Conservation (phyloP, 2,329 filamentous ascomycete species). For the Fusarium euwallaceae region DNA sequence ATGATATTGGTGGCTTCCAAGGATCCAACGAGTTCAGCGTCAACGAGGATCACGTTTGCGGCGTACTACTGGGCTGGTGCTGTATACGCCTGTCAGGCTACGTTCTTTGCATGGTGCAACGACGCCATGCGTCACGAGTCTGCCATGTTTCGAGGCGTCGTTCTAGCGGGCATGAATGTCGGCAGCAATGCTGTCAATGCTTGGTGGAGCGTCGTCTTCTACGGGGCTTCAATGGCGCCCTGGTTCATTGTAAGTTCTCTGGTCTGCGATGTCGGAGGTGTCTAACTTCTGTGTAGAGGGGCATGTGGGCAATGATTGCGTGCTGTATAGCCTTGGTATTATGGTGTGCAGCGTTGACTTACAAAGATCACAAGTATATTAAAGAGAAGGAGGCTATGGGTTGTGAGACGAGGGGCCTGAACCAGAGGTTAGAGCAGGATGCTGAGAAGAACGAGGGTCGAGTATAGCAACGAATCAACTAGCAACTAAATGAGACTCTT, state of each 20-base stretch:
- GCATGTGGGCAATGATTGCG: conserved; percentile 82
- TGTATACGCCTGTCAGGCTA: conserved; percentile 80
- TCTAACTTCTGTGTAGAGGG: conserved; percentile 50
- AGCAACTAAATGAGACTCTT: neutral
- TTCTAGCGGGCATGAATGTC: conserved; percentile 79
- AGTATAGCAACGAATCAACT: neutral
- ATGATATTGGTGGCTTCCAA: conserved; percentile 70
- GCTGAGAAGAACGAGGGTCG: neutral
- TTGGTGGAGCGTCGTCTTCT: conserved; percentile 81
- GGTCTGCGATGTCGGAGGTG: accelerated
- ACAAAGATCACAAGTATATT: conserved; percentile 37
- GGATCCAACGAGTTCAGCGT: conserved; percentile 52
- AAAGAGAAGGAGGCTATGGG: neutral
- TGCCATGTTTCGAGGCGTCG: conserved; percentile 72
- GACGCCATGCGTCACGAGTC: conserved; percentile 76
- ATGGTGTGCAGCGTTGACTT: conserved; percentile 70
- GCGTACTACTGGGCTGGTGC: conserved; percentile 79
- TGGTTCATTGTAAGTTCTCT: conserved; percentile 68
- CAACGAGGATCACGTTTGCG: conserved; percentile 69
- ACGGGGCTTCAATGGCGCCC: conserved; percentile 75
- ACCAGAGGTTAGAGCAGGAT: conserved; percentile 17
- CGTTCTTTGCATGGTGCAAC: conserved; percentile 83
- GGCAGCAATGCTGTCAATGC: conserved; percentile 77
- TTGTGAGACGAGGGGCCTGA: conserved; percentile 14
- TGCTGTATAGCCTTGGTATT: conserved; percentile 69